These are phyloP conservation scores for Cladosporium phlei DNA, from an alignment of 2,329 filamentous ascomycete genomes.

Conservation along the genomic window DNA sequence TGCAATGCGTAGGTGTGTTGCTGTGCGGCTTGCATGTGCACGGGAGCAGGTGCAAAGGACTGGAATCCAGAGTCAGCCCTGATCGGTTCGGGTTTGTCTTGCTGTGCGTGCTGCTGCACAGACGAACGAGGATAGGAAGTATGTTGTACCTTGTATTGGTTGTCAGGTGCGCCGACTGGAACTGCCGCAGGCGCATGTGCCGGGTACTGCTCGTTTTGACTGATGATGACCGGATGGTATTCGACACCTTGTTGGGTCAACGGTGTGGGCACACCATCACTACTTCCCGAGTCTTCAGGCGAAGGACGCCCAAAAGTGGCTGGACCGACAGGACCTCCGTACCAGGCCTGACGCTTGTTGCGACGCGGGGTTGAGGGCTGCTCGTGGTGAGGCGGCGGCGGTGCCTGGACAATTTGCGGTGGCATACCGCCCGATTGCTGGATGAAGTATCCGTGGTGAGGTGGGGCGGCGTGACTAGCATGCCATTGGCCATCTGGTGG, in stretches of 20 bases:
- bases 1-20: constrained; percentile 32
- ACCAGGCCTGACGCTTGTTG: constrained; percentile 67
- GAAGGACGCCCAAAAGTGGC: constrained; percentile 42
- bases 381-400: constrained; percentile 20
- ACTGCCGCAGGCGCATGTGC: constrained; percentile 2
- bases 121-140: constrained; percentile 16
- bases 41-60: constrained; percentile 21
- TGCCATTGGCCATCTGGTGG: constrained; percentile 25
- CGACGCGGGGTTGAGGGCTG: constrained; percentile 51
- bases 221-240: constrained; percentile 49
- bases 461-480: neutral
- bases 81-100: constrained; percentile 27
- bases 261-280: constrained; percentile 50
- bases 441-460: constrained; percentile 4
- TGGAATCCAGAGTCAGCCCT: constrained; percentile 33
- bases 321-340: constrained; percentile 50
- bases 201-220: constrained; percentile 36
- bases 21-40: constrained; percentile 8
- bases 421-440: constrained; percentile 4
- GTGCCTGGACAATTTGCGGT: neutral
- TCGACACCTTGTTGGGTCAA: constrained; percentile 47
- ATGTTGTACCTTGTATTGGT: constrained; percentile 35
- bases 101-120: constrained; percentile 21
- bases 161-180: constrained; percentile 28
- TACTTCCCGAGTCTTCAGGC: constrained; percentile 52